Evolutionary conservation across 306 rosid genomes (phyloP).

Genomic region (Vigna reflexopilosa): DNA sequence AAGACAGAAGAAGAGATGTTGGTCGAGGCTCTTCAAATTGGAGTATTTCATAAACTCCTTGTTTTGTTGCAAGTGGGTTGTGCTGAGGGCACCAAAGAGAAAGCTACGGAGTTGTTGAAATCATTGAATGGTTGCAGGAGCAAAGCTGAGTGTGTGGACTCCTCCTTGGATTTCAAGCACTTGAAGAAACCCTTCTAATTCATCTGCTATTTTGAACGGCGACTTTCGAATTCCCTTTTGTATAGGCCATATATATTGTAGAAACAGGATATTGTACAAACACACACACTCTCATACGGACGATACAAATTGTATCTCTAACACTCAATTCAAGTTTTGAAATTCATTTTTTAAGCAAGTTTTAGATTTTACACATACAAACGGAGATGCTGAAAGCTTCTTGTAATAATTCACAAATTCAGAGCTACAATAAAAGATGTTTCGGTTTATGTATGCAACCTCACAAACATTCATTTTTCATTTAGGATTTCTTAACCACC

Average conservation of each 20-base stretch:
- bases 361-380: conserved; percentile 17
- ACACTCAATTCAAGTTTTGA: conserved; percentile 44
- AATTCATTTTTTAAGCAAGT: conserved; percentile 12
- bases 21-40: conserved; percentile 73
- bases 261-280: conserved; percentile 49
- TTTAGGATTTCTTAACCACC: neutral
- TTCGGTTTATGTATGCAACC: neutral
- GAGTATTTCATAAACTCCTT: conserved; percentile 78
- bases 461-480: neutral
- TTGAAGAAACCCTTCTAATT: conserved; percentile 70
- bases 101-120: conserved; percentile 75
- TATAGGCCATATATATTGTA: conserved; percentile 22
- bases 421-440: neutral
- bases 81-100: conserved; percentile 64
- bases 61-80: conserved; percentile 89
- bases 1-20: conserved; percentile 51
- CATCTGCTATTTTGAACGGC: neutral
- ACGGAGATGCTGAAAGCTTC: neutral
- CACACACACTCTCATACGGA: conserved; percentile 37
- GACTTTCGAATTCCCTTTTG: conserved; percentile 25
- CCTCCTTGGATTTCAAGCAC: conserved; percentile 71
- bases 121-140: conserved; percentile 63
- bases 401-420: neutral
- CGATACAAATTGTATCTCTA: conserved; percentile 46
- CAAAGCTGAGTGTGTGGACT: conserved; percentile 69